phyloP scores from a whole-genome alignment of 164 flowering plant species.

The Berberis vulgaris region DNA sequence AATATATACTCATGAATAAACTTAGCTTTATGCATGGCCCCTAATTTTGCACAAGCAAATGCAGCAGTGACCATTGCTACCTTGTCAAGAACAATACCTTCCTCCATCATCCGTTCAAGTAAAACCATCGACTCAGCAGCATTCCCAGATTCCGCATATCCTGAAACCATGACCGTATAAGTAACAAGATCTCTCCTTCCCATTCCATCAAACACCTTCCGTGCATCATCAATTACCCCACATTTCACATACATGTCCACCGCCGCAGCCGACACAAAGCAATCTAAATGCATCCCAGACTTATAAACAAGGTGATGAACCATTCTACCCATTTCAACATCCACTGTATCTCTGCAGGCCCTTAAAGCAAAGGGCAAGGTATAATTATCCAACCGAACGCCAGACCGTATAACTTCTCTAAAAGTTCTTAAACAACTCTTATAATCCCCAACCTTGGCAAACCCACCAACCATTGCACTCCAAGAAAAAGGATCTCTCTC shows the following conservation, averaged over 20 bases:
- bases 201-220: conserved; percentile 42
- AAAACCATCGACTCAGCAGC: conserved; percentile 35
- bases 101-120: conserved; percentile 40
- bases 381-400: conserved; percentile 28
- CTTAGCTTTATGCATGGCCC: conserved; percentile 38
- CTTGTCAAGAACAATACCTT: conserved; percentile 42
- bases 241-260: conserved; percentile 47
- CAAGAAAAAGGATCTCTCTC: conserved; percentile 32
- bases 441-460: conserved; percentile 35
- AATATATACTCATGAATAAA: conserved; percentile 2
- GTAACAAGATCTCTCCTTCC: conserved; percentile 33
- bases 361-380: conserved; percentile 38
- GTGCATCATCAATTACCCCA: conserved; percentile 30
- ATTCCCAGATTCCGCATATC: conserved; percentile 37
- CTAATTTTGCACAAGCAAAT: conserved; percentile 54
- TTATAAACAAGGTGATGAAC: conserved; percentile 31
- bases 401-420: conserved; percentile 30
- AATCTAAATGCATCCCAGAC: conserved; percentile 27
- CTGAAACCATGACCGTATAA: conserved; percentile 56
- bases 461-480: conserved; percentile 51
- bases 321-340: conserved; percentile 25
- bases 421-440: conserved; percentile 27
- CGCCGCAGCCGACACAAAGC: conserved; percentile 32
- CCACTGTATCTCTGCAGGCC: conserved; percentile 30
- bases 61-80: conserved; percentile 45